Conservation (phyloP, 2,329 filamentous ascomycete genomes). For the Nigrograna mackinnonii region DNA sequence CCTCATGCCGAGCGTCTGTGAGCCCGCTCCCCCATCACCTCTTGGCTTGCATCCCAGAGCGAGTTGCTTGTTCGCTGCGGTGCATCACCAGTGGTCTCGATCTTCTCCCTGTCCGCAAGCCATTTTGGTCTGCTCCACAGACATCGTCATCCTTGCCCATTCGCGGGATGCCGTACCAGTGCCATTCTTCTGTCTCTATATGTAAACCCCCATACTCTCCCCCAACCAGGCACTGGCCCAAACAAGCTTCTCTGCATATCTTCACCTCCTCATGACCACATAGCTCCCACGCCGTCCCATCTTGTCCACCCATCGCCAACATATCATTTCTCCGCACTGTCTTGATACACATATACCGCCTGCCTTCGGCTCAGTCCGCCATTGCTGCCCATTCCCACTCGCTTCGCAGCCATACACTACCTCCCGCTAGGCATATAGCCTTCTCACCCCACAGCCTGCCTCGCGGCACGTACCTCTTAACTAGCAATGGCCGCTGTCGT, state of each 20-base stretch:
- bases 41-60: constrained; percentile 39
- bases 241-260: constrained; percentile 30
- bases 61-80: constrained; percentile 32
- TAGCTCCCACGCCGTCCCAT: constrained; percentile 32
- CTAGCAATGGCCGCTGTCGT: constrained; percentile 41
- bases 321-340: constrained; percentile 18
- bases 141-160: constrained; percentile 37
- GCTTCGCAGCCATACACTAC: constrained; percentile 19
- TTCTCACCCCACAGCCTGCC: constrained; percentile 20
- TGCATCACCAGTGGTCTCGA: constrained; percentile 27
- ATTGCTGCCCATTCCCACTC: constrained; percentile 19
- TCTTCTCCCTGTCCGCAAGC: constrained; percentile 28
- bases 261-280: constrained; percentile 25
- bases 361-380: constrained; percentile 26
- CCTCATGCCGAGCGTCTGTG: constrained; percentile 30
- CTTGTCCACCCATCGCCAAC: constrained; percentile 16
- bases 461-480: constrained; percentile 19
- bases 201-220: constrained; percentile 37
- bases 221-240: constrained; percentile 25
- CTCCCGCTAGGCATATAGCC: constrained; percentile 20
- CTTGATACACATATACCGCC: constrained; percentile 23
- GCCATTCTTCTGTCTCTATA: constrained; percentile 32
- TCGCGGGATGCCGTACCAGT: constrained; percentile 30
- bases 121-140: constrained; percentile 33
- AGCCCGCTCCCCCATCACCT: constrained; percentile 23